Base-by-base conservation (phyloP, 2,329 filamentous ascomycete genomes). In the Tolypocladium album region DNA sequence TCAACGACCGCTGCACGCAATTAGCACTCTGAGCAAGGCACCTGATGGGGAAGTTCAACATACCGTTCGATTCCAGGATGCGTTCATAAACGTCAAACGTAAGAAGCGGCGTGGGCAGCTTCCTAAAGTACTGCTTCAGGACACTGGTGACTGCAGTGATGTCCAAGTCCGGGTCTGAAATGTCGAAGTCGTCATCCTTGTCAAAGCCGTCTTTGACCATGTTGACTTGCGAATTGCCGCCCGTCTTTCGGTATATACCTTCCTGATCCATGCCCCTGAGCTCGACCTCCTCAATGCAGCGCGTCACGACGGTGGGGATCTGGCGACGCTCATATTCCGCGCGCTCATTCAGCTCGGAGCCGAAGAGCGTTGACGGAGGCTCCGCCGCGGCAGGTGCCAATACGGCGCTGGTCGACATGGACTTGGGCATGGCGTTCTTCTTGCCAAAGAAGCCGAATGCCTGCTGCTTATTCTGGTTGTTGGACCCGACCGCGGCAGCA, bases 221-320 rank as follows among this genome's bases (percentile, higher is more conserved):
- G 73, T 96, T 95, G 71, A 96, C 89, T 72, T 95, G 91, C 11
- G 90, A 91, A 68, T 89, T 92, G 65, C 92, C 94, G 60, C 94
- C 94, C 57, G 92, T 96, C 80, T 99, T 99, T 69, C 94, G 87
- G 77, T 99, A 99, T 67, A 99, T 96, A 63, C 94, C 94, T 76
- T 97, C 94, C 66, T 95, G 85, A 68, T 97, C 92, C 90, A 99
- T 96, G 75, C 93, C 94, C 71, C 94, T 87, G 27, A 94, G 78
- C 74, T 99, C 94, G 45, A 99, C 94, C 75, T 99, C 93, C 71
- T 96, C 90, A 66, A 99, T 96, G 74, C 94, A 99, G 56, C 92
- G 88, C 56, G 87, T 93, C 52, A 99, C 90, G 36, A 99, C 90
- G 63, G 86, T 88, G 56, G 94, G 94, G 63, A 99, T 93, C 68